phyloP scores from a whole-genome alignment of 2,329 filamentous ascomycete species.

The Blastomyces emzantsi region DNA sequence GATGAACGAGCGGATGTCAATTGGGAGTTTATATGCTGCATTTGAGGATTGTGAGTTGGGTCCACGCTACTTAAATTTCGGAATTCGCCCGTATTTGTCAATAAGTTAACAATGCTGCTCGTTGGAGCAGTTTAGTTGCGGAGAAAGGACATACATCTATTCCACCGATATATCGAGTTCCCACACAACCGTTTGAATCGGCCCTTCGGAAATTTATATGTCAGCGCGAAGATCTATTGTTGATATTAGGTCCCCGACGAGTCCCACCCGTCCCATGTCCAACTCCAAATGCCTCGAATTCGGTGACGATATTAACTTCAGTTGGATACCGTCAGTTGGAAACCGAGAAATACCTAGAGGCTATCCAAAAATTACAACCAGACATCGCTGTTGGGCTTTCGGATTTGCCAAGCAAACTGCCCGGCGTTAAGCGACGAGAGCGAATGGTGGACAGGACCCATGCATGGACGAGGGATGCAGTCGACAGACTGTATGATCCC shows the following conservation, averaged over 20 bases:
- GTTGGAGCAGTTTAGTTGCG: constrained; percentile 47
- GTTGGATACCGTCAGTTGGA: constrained; percentile 70
- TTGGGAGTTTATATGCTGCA: constrained; percentile 67
- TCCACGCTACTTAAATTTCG: neutral
- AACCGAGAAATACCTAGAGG: constrained; percentile 58
- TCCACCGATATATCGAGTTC: constrained; percentile 46
- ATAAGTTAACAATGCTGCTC: constrained; percentile 25
- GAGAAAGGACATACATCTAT: constrained; percentile 46
- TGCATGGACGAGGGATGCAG: constrained; percentile 64
- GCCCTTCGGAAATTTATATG: constrained; percentile 69
- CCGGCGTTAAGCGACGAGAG: constrained; percentile 61
- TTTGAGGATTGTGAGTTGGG: constrained; percentile 80
- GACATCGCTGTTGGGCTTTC: constrained; percentile 73
- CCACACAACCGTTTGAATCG: constrained; percentile 39
- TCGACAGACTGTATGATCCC: constrained; percentile 39
- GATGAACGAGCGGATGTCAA: constrained; percentile 53
- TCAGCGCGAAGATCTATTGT: constrained; percentile 54
- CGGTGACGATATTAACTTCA: constrained; percentile 72
- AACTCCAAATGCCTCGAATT: constrained; percentile 56
- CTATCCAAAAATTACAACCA: constrained; percentile 57
- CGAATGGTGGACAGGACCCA: constrained; percentile 85
- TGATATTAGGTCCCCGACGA: constrained; percentile 69
- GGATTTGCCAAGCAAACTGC: constrained; percentile 54
- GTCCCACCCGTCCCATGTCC: constrained; percentile 66
- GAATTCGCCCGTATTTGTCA: constrained; percentile 13